Base-by-base conservation (phyloP, 805 yeast genomes). In the Ogataea glucozyma region DNA sequence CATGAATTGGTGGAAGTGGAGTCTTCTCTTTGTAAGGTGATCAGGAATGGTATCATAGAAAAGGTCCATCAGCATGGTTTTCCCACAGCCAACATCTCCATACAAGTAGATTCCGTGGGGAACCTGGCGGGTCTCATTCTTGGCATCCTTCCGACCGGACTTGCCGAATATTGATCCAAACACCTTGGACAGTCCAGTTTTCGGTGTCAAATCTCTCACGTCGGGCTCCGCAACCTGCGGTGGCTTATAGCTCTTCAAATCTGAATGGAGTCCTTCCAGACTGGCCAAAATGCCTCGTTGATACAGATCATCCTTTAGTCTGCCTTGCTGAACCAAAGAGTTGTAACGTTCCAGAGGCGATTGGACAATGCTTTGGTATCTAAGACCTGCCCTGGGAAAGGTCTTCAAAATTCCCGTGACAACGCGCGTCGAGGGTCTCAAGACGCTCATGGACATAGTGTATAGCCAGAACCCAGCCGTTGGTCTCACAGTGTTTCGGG, bases 81-180 rank as follows among this genome's bases (percentile, higher is more conserved):
- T 91, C 4, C 99, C 99, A 65, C 98, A 90, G 2, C 99, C 99
- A 31, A 93, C 99, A 63, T 93, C 98, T 17, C 99, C 99, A 64
- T 87, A 93, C 22, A 93, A 71, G 58, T 93, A 93, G 6, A 93
- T 84, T 4, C 99, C 99, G 51, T 76, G 71, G 2, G 93, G 96
- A 11, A 82, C 71, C 3, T 54, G 55, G 14, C 64, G 63, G 7
- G 49, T 48, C 26, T 52, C 51, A 7, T 44, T 6, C 14, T 48
- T 43, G 3, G 44, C 31, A 13, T 43, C 40, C 8, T 29, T 35
- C 12, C 22, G 31, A 7, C 33, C 17, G 13, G 31, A n/a, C 20
- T 41, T 37, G 10, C 51, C 47, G 31, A 75, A 62, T 10, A 73
- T 23, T 4, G 62, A 46, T 1, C 64, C 51, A 20, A 66, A 53